Percentiles rank a stretch among this genome's conserved stretches.
phyloP scores from a whole-genome alignment of 2,329 filamentous ascomycete genomes.

The Penicillium janthinellum region DNA sequence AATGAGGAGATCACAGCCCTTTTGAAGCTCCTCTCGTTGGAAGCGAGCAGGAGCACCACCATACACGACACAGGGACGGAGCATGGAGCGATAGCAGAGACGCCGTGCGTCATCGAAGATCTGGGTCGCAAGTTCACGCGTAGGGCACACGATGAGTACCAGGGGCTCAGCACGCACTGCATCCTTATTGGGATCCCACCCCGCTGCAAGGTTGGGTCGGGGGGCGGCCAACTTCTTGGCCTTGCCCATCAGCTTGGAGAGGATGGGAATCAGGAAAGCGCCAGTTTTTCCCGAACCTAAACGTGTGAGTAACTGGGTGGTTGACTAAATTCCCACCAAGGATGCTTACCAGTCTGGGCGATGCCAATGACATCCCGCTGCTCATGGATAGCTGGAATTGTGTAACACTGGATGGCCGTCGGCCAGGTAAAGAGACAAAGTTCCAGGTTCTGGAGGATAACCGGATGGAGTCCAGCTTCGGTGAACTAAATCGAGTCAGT shows the following conservation, averaged over 20 bases:
- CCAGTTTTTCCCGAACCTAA: slow-evolving; percentile 94
- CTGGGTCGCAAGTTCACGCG: slow-evolving; percentile 86
- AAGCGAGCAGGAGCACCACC: slow-evolving; percentile 74
- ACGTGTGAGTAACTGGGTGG: slow-evolving; percentile 10
- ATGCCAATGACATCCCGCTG: slow-evolving; percentile 84
- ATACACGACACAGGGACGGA: slow-evolving; percentile 87
- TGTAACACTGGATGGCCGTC: slow-evolving; percentile 86
- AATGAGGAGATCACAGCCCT: slow-evolving; percentile 87
- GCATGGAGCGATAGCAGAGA: slow-evolving; percentile 91
- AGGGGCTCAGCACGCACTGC: slow-evolving; percentile 78
- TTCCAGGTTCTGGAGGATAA: slow-evolving; percentile 75
- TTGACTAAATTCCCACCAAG: neutral
- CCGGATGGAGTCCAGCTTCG: slow-evolving; percentile 80
- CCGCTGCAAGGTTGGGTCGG: slow-evolving; percentile 62
- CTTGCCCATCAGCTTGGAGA: slow-evolving; percentile 94
- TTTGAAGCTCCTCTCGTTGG: slow-evolving; percentile 72
- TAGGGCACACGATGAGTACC: slow-evolving; percentile 81
- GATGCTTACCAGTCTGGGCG: slow-evolving; percentile 81
- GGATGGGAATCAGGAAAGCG: slow-evolving; percentile 83
- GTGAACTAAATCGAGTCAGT: slow-evolving; percentile 59
- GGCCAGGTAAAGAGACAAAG: slow-evolving; percentile 71
- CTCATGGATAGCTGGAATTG: slow-evolving; percentile 74
- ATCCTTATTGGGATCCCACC: slow-evolving; percentile 55
- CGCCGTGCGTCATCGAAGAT: slow-evolving; percentile 94
- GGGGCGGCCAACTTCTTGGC: slow-evolving; percentile 81